Evolutionary conservation across 1,284 basidiomycete genomes (phyloP).

Genomic region (Cryptococcus sp.): DNA sequence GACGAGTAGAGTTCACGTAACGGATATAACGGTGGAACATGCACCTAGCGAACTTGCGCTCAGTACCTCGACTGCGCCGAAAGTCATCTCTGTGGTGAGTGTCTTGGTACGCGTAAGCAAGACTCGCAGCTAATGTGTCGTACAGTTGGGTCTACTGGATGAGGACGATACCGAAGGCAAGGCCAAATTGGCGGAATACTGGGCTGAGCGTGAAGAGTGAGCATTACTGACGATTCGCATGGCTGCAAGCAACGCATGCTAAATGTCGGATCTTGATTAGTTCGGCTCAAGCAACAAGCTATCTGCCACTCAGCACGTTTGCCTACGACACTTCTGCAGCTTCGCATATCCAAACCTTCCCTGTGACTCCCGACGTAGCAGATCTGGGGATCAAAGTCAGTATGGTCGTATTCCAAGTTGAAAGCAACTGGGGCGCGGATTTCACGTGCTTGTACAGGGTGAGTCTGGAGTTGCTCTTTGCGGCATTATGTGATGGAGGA

Average conservation of each 20-base stretch:
- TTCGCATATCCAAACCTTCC: slow-evolving; percentile 81
- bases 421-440: slow-evolving; percentile 83
- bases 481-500: too few species aligned
- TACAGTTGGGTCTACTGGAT: slow-evolving; percentile 77
- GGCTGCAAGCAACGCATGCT: neutral
- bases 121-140: slow-evolving; percentile 2
- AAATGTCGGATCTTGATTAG: neutral
- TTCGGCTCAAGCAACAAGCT: slow-evolving; percentile 55
- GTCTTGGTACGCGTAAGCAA: neutral
- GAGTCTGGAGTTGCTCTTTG: slow-evolving; percentile 17
- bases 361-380: slow-evolving; percentile 66
- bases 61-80: slow-evolving; percentile 77
- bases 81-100: slow-evolving; percentile 67
- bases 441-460: slow-evolving; percentile 91
- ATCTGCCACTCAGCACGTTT: slow-evolving; percentile 72
- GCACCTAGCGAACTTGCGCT: slow-evolving; percentile 73
- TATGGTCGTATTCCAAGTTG: slow-evolving; percentile 73
- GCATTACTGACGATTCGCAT: slow-evolving; percentile 1
- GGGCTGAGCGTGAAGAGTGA: slow-evolving; percentile 21
- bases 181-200: slow-evolving; percentile 57
- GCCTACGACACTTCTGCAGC: slow-evolving; percentile 71
- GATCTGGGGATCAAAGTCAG: slow-evolving; percentile 75
- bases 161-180: slow-evolving; percentile 63
- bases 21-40: slow-evolving; percentile 86
- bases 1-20: slow-evolving; percentile 66